Conservation (phyloP, 2,329 filamentous ascomycete genomes). For the Colletotrichum sp. region DNA sequence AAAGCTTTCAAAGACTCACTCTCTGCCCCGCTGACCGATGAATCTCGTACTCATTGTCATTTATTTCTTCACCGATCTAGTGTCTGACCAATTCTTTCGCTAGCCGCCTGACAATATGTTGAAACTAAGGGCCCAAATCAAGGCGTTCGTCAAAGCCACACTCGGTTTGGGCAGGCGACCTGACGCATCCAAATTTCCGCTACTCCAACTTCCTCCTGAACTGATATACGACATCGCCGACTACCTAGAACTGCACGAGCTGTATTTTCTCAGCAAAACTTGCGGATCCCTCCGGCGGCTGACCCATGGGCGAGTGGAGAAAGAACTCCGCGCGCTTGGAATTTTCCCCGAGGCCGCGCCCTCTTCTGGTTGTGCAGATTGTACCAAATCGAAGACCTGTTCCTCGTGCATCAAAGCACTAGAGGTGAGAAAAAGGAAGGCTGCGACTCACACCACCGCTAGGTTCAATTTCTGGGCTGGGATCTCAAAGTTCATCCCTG, state of each 20-base stretch:
- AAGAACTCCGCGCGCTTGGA: background rate
- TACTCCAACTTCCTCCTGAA: background rate
- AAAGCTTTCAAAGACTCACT: accelerated
- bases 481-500: background rate
- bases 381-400: background rate
- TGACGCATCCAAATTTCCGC: background rate
- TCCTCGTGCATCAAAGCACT: background rate
- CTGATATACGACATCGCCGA: background rate
- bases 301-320: background rate
- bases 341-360: background rate
- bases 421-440: background rate
- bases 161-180: background rate
- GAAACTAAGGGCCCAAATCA: background rate
- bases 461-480: background rate
- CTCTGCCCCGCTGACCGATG: background rate
- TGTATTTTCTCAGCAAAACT: background rate
- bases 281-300: background rate
- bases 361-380: background rate
- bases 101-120: background rate
- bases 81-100: background rate
- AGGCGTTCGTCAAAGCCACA: background rate
- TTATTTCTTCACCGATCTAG: accelerated
- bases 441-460: background rate
- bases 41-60: background rate
- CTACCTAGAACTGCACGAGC: background rate